Evolutionary conservation across 306 rosid species (phyloP), one percentile per base, ranked within the genome.

Genomic region (Sechiopsis laciniata): DNA sequence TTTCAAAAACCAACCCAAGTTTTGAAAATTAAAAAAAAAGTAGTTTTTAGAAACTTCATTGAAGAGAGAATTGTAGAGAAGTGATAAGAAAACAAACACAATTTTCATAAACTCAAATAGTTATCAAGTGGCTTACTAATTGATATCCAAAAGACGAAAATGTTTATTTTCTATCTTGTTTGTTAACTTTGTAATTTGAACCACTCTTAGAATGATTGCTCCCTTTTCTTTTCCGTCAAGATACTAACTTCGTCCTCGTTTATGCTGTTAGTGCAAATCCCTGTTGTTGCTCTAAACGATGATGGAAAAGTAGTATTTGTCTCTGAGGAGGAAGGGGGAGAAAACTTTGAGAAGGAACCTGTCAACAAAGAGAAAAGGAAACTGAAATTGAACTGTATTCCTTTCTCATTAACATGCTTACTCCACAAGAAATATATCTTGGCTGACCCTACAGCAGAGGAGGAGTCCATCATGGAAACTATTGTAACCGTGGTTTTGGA

Each of bases 391-490:
- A 80, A 58, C 80, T 83, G 80, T 46, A 74, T 84, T 83, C 97
- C 97, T 17, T 86, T 88, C 74, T 90, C 97, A 24, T 76, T 93
- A 76, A 93, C 97, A 29, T 86, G 97, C 84, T 60, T 86, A 77
- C 96, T 90, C 81, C 84, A 90, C 86, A 88, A 90, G 83, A 90
- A 76, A 32, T 86, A 88, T 83, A 87, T 90, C 78, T 78, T 90
- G 83, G 94, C 91, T 17, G 97, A 90, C 71, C 96, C 98, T 40
- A 88, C 90, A 19, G 88, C 94, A 40, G 94, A 93, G 86, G 98
- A 93, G 84, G 98, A 93, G 72, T 88, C 91, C 8, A 72, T 93
- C 63, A 83, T 90, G 83, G 97, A 93, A 83, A 90, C 97, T 77
- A 80, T 82, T 58, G 87, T 88, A 63, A 86, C 96, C 20, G 85